Evolutionary conservation across 2,329 filamentous ascomycete genomes (phyloP), one percentile per base, ranked within the genome.

Genomic region (Anthostomella pinea): DNA sequence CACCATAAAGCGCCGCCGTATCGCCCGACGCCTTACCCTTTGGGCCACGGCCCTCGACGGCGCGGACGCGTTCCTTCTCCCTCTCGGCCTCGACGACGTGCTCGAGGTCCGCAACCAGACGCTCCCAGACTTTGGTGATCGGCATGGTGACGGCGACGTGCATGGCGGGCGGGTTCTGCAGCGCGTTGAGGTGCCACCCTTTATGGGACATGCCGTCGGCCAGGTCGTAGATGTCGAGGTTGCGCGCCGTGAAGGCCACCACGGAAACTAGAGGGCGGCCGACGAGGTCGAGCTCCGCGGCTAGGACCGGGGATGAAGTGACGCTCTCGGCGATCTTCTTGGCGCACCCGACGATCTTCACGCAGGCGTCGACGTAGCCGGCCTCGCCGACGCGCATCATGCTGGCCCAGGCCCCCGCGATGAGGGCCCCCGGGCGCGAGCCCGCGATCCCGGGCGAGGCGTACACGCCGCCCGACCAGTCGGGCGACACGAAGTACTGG

Each of bases 401-500:
- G 63, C 81, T 88, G 2, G 90, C 83, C 93, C 94, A 98, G 72
- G 90, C 95, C 30, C 87, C 91, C 1, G 93, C 93, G 49, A 98
- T 98, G 38, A 98, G 73, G 2, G 93, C 90, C 30, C 93, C 93
- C 0, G 93, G 91, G 1, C 93, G 81, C 1, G 87, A 95, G 5
- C 93, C 93, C 1, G 93, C 91, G 34, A 97, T 86, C 5, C 85
- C 86, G 0, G 93, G 93, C 1, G 87, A 95, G 25, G 89, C 93
- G 63, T 98, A 98, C 7, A 98, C 89, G 54, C 93, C 93, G 41
- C 93, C 93, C 8, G 85, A 82, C 93, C 93, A 98, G 66, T 95
- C 87, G 6, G 93, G 85, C 20, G 84, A 87, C 60, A 98, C 84
- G 65, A 95, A 98, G 73, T 98, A 98, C 66, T 98, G 93, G 65